Evolutionary conservation across 1,139 yeast genomes (phyloP).

Genomic region (Yamadazyma triangularis): DNA sequence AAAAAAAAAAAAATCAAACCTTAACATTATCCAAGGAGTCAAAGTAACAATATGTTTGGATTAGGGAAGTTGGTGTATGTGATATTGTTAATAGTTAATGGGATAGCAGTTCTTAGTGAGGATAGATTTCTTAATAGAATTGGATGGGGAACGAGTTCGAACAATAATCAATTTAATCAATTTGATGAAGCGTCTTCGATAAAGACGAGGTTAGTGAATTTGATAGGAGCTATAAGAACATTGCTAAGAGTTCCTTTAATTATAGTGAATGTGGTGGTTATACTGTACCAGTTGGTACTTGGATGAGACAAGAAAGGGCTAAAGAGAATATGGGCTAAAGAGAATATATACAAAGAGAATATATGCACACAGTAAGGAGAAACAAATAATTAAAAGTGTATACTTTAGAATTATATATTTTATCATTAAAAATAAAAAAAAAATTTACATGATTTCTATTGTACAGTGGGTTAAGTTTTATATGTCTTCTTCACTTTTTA

Average conservation of each 20-base stretch:
- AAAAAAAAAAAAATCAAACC: neutral
- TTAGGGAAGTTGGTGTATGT: conserved; percentile 42
- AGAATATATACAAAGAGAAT: too few relatives aligned
- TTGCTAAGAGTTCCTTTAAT: conserved; percentile 44
- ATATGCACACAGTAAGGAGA: too few relatives aligned
- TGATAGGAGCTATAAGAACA: conserved; percentile 45
- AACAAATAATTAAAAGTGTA: too few relatives aligned
- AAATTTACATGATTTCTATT: too few relatives aligned
- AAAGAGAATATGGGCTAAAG: too few relatives aligned
- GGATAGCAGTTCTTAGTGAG: conserved; percentile 45
- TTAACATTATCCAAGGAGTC: too few relatives aligned
- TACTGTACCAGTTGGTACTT: conserved; percentile 38
- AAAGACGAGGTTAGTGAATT: conserved; percentile 35
- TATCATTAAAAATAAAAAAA: too few relatives aligned
- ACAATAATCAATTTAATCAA: conserved; percentile 24
- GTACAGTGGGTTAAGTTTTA: too few relatives aligned
- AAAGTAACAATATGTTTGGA: conserved; percentile 36
- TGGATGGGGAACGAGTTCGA: conserved; percentile 33
- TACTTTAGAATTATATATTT: too few relatives aligned
- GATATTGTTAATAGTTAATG: conserved; percentile 36
- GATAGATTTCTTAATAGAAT: conserved; percentile 45
- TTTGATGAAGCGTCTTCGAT: conserved; percentile 28
- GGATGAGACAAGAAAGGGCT: too few relatives aligned
- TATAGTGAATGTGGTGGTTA: conserved; percentile 34
- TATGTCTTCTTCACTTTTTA: too few relatives aligned